Percentiles rank a stretch among this genome's conserved stretches.
Conservation (phyloP, 78 protist species). For the Tieghemostelium lacteum region DNA sequence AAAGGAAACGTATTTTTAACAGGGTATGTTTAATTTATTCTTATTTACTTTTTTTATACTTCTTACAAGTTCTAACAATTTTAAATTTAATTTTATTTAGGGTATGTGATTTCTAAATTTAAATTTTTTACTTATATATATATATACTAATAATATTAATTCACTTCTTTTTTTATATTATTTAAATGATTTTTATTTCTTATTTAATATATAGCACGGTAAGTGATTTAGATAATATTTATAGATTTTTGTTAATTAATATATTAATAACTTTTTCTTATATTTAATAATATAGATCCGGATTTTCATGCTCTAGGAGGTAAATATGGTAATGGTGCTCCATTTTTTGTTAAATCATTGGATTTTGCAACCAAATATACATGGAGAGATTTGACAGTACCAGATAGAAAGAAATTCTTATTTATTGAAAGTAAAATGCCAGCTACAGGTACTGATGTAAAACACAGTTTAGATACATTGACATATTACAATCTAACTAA, state of each 20-base stretch:
- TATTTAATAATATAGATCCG: neutral
- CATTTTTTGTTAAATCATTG: neutral
- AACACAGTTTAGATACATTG: neutral
- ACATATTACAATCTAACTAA: neutral
- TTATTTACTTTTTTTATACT: too few species aligned
- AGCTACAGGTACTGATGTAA: slow-evolving; percentile 12
- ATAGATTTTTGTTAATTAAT: too few species aligned
- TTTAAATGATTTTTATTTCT: too few species aligned
- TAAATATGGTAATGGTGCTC: too few species aligned
- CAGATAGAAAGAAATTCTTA: slow-evolving; percentile 15
- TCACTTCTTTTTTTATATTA: too few species aligned
- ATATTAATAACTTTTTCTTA: too few species aligned
- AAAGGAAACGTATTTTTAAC: slow-evolving; percentile 2
- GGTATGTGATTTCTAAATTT: neutral
- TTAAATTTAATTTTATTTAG: too few species aligned
- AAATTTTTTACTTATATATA: neutral
- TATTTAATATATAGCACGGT: too few species aligned
- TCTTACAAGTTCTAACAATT: too few species aligned
- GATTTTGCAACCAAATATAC: slow-evolving; percentile 5
- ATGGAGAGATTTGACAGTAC: neutral
- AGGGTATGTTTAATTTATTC: slow-evolving; percentile 6
- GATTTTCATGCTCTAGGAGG: slow-evolving; percentile 16
- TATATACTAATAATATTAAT: too few species aligned
- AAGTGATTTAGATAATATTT: too few species aligned
- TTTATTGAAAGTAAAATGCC: slow-evolving; percentile 10